These are phyloP conservation scores for Myriangium duriaei DNA, from an alignment of 2,329 filamentous ascomycete species.

Conservation along the genomic window DNA sequence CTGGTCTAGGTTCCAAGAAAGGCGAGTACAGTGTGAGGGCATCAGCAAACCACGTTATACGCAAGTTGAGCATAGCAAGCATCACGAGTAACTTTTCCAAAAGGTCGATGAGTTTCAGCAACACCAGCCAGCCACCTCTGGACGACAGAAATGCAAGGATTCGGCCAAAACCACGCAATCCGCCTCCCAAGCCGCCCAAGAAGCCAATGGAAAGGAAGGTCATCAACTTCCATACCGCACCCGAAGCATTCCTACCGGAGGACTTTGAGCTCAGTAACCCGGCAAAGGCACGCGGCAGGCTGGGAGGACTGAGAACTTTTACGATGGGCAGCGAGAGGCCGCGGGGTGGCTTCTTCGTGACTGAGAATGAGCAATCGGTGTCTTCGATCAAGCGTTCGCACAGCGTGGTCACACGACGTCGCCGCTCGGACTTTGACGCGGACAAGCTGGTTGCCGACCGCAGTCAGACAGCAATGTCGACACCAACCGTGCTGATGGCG, in stretches of 20 bases:
- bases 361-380: constrained; percentile 1
- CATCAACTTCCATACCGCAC: constrained; percentile 37
- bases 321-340: constrained; percentile 12
- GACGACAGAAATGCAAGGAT: constrained; percentile 8
- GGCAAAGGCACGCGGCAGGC: constrained; percentile 9
- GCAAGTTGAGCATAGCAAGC: constrained; percentile 73
- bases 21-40: constrained; percentile 61
- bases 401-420: constrained; percentile 6
- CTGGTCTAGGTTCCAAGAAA: constrained; percentile 59
- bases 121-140: constrained; percentile 18
- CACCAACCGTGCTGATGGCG: neutral
- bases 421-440: neutral
- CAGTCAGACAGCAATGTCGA: neutral
- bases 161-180: constrained; percentile 7
- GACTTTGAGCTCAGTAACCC: constrained; percentile 32
- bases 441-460: neutral
- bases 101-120: constrained; percentile 49
- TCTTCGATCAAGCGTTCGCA: constrained; percentile 9
- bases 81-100: constrained; percentile 66
- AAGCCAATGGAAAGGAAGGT: constrained; percentile 10
- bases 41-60: constrained; percentile 76
- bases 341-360: constrained; percentile 11
- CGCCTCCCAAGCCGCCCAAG: constrained; percentile 10
- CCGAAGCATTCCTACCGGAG: constrained; percentile 34
- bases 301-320: constrained; percentile 10